These are phyloP conservation scores for Tolypocladium inflatum DNA, from an alignment of 2,329 filamentous ascomycete species.

Conservation along the genomic window DNA sequence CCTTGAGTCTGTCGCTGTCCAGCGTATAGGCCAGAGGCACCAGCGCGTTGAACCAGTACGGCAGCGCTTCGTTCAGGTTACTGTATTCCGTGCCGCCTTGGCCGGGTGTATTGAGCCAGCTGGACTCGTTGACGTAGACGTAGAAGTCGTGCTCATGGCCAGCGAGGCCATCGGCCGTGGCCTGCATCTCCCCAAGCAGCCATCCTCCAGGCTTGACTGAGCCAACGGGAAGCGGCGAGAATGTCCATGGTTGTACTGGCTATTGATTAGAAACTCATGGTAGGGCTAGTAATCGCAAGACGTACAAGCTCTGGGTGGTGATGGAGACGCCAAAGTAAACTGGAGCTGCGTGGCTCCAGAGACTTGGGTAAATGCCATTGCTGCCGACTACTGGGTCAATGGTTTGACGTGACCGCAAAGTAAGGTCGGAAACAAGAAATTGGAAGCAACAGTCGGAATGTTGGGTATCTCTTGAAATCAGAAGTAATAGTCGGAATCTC, in stretches of 20 bases:
- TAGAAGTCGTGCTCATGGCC: constrained; percentile 47
- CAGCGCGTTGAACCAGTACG: constrained; percentile 52
- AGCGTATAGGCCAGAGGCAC: constrained; percentile 45
- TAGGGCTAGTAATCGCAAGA: neutral
- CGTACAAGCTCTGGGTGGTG: neutral
- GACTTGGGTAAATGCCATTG: neutral
- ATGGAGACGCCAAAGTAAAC: neutral
- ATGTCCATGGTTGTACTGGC: constrained; percentile 11
- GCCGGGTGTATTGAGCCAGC: constrained; percentile 27
- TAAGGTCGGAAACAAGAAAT: neutral
- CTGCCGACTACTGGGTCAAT: no score
- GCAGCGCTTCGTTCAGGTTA: constrained; percentile 43
- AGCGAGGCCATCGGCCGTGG: constrained; percentile 39
- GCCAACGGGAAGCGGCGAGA: constrained; percentile 31
- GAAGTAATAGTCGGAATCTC: no score
- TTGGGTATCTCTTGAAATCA: no score
- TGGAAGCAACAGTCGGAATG: no score
- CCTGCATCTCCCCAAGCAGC: constrained; percentile 37
- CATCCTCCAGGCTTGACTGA: constrained; percentile 40
- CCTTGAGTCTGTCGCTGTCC: constrained; percentile 30
- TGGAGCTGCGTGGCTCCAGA: neutral
- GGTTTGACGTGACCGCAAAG: neutral
- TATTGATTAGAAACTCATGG: neutral
- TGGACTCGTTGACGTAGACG: constrained; percentile 36
- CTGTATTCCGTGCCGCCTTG: constrained; percentile 42